Base-by-base conservation (phyloP, 2,329 filamentous ascomycete genomes). In the Cucurbitaria berberidis region DNA sequence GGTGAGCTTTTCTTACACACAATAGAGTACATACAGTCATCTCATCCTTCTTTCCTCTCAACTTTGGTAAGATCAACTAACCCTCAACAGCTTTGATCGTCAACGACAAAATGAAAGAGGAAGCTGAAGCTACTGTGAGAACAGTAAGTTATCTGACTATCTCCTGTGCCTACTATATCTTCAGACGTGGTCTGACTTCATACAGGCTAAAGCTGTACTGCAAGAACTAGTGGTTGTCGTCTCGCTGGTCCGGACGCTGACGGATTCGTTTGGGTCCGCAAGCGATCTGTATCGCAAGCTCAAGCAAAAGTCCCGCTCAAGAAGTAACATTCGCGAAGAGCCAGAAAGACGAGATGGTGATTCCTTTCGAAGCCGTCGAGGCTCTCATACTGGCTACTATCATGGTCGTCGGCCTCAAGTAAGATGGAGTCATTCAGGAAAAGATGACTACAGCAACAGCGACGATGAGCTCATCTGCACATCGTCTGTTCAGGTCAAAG, bases 261-360 rank as follows among this genome's bases (percentile, higher is more conserved):
- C 65, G 22, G 67, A 70, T 15, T 61, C 59, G 3, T 71, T 72
- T 22, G 64, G 67, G 4, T 67, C 68, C n/a, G 67, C 67, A 9
- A 64, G 62, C 45, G 64, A 72, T 29, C 49, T 73, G 1, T 73
- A 70, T 44, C 66, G 60, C 18, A 72, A 61, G 47, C 58, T 73
- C 16, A 72, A 68, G 45, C 64, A 57, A 39, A 63, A 63, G 29
- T 51, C 55, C 2, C 51, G 48, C 5, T 53, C 52, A 26, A 52
- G 43, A 16, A 53, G 51, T 16, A 58, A 56, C 45, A 55, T 63
- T 21, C 61, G 64, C 19, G 53, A 57, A 5, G 44, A 51, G 9
- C 21, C 9, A 5, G 35, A 47, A 3, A 41, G 50, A 16, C 35
- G 38, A 16, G 40, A 41, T n/a, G 50, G 39, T 34, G 45, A 13